Conservation (phyloP, 441 rosid species). For the Pelargonium citronellum region DNA sequence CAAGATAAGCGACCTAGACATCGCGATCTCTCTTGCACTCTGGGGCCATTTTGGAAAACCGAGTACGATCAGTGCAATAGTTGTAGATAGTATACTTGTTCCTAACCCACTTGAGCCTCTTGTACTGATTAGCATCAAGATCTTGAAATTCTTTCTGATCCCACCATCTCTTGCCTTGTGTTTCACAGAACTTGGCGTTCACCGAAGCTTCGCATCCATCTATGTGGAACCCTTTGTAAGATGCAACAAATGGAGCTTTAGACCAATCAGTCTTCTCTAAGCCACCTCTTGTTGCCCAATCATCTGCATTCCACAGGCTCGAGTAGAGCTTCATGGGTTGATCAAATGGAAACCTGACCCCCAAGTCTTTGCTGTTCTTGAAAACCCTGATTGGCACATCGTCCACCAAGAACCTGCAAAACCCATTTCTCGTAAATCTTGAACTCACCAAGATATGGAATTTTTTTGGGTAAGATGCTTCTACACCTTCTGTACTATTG, state of each 20-base stretch:
- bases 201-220: slow-evolving; percentile 60
- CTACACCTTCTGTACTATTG: too few species aligned
- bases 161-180: slow-evolving; percentile 65
- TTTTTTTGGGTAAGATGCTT: too few species aligned
- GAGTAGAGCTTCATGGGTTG: slow-evolving; percentile 65
- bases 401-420: slow-evolving; percentile 47
- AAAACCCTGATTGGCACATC: slow-evolving; percentile 43
- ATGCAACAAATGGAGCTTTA: slow-evolving; percentile 50
- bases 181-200: slow-evolving; percentile 48
- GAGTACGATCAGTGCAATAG: slow-evolving; percentile 45
- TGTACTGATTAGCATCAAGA: slow-evolving; percentile 43
- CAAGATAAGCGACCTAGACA: too few species aligned
- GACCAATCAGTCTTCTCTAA: slow-evolving; percentile 60
- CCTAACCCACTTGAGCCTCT: slow-evolving; percentile 47
- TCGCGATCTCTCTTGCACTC: slow-evolving; percentile 52
- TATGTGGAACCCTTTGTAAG: slow-evolving; percentile 49
- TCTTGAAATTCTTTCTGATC: slow-evolving; percentile 52
- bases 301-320: slow-evolving; percentile 66
- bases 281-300: slow-evolving; percentile 62
- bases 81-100: slow-evolving; percentile 48
- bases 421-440: too few species aligned
- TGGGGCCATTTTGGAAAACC: slow-evolving; percentile 33
- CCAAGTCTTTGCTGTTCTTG: slow-evolving; percentile 42
- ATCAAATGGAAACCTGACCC: slow-evolving; percentile 46
- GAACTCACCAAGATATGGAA: too few species aligned